Evolutionary conservation across 306 rosid genomes (phyloP), one percentile per base, ranked within the genome.

Genomic region (Malus orientalis): DNA sequence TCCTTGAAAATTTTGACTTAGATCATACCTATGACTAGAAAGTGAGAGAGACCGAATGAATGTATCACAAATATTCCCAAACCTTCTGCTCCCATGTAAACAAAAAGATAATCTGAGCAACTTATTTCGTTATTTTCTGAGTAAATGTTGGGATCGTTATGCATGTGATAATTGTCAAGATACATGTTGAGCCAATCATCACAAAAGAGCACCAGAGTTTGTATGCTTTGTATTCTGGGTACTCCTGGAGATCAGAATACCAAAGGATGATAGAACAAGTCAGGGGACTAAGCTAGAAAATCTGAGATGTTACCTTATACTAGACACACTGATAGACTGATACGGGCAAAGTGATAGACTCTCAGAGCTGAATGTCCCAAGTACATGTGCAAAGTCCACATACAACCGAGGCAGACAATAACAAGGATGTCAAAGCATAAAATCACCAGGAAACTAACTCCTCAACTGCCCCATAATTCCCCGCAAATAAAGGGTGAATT

Each of bases 161-260:
- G 96, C 86, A 92, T 85, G 69, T 69, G 88, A 80, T 84, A 89
- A 76, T 85, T 83, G 84, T 95, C 99, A 45, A 92, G 97, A 84
- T 92, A 95, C 54, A 86, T 62, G 79, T 92, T 95, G 84, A 95
- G 97, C 97, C 99, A 95, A 49, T 95, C 99, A 84, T 95, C 99
- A 78, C 87, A 74, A 86, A 95, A 93, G 79, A 90, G 87, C 65
- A 51, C 55, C 0, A 93, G 97, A 81, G 99, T 89, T 79, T 75
- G 77, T 95, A 92, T 45, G 99, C 96, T 82, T 32, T 69, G 79
- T 92, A 91, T 70, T 88, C 89, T 58, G 92, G 99, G 83, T 89
- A 88, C 83, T 95, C 99, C 97, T 88, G 86, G 47, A 53, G 29
- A 77, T 81, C 81, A 84, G 59, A 76, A 79, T 58, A 29, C 64